Percentiles rank a stretch among this genome's conserved stretches.
Evolutionary conservation across 306 rosid genomes (phyloP).

Genomic region (Quercus gilva): DNA sequence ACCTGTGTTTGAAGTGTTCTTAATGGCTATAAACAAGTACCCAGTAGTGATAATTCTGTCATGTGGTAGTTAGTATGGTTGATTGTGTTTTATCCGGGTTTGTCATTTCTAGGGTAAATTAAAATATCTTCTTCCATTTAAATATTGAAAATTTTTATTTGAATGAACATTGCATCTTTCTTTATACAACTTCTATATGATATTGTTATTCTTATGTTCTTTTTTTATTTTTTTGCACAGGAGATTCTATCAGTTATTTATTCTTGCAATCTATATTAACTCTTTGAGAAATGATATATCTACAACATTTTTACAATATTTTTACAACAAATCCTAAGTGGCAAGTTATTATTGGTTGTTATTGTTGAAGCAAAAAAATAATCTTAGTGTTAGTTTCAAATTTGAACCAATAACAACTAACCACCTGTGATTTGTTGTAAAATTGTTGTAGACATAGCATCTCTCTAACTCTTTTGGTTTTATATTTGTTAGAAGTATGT

Average conservation of each 20-base stretch:
- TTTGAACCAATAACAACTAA: too few species aligned
- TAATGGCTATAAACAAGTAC: background rate
- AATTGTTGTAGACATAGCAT: too few species aligned
- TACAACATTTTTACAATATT: too few species aligned
- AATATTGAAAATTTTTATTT: background rate
- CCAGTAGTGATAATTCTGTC: background rate
- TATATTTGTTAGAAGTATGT: background rate
- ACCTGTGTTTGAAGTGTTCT: background rate
- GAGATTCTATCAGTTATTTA: constrained; percentile 9
- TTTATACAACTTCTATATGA: background rate
- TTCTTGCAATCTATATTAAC: background rate
- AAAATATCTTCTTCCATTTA: background rate
- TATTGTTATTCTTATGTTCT: background rate
- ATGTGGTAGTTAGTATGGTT: background rate
- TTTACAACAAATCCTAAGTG: too few species aligned
- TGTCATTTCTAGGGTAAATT: background rate
- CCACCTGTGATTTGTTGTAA: too few species aligned
- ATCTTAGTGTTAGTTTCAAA: too few species aligned
- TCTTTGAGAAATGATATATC: too few species aligned
- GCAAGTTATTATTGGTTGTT: too few species aligned
- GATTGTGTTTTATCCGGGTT: background rate
- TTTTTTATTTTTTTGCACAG: background rate
- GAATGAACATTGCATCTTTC: background rate
- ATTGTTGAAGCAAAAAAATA: too few species aligned
- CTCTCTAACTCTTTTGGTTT: constrained; percentile 15